Conservation (phyloP, 208 protist species). For the Borovskyia barvae region DNA sequence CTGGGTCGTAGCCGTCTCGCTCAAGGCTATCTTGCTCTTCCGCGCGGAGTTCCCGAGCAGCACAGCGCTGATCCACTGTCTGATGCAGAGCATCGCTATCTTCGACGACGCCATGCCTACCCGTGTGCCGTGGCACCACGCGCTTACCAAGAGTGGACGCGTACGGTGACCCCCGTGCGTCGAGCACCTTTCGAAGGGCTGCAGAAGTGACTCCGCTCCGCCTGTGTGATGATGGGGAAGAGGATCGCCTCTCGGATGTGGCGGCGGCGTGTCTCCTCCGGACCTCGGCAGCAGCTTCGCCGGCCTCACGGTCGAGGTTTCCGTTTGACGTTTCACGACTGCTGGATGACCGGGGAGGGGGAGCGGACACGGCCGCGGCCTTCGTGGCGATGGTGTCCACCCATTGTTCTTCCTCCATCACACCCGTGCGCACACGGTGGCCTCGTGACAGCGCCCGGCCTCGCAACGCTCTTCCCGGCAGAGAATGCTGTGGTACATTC, state of each 20-base stretch:
- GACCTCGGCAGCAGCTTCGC: too few species aligned
- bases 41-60: conserved; percentile 8
- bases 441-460: background rate
- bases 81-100: conserved; percentile 8
- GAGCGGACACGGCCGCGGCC: background rate
- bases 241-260: background rate
- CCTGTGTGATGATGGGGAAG: background rate
- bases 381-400: background rate
- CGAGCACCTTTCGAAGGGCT: background rate
- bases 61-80: conserved; percentile 8
- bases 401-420: background rate
- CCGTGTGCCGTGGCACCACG: conserved; percentile 19
- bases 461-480: too few species aligned
- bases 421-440: background rate
- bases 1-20: conserved; percentile 43
- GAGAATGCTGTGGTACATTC: too few species aligned
- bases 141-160: conserved; percentile 9
- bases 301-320: too few species aligned
- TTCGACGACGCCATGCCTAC: conserved; percentile 9
- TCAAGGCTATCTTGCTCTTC: conserved; percentile 4
- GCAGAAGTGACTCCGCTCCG: conserved; percentile 1
- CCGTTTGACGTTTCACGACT: too few species aligned
- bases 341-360: too few species aligned
- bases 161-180: conserved; percentile 6
- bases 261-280: too few species aligned